A percentile compares a stretch with the other conserved stretches of the same genome.
Conservation (phyloP, 2,329 filamentous ascomycete species). For the Arthrinium puccinioides region DNA sequence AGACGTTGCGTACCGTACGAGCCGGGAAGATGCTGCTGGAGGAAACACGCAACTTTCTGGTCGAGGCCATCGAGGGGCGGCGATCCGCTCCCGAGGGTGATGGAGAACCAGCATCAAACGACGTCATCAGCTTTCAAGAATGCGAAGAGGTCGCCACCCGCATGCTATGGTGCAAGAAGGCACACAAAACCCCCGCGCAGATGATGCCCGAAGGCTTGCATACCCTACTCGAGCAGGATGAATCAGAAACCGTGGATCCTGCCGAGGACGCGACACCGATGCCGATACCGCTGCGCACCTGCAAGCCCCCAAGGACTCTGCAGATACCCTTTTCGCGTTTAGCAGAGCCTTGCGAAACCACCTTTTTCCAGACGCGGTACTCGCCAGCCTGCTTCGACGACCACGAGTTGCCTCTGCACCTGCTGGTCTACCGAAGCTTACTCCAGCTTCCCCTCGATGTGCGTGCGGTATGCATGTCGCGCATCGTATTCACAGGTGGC, state of each 20-base stretch:
- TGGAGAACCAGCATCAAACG: constrained; percentile 10
- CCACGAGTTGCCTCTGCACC: constrained; percentile 71
- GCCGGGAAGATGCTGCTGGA: constrained; percentile 66
- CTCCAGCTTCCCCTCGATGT: constrained; percentile 74
- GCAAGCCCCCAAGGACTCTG: constrained; percentile 44
- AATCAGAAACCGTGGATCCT: constrained; percentile 27
- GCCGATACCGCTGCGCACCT: constrained; percentile 39
- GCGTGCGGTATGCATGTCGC: constrained; percentile 77
- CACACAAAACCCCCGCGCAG: constrained; percentile 19
- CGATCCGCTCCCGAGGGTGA: constrained; percentile 18
- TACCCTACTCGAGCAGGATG: constrained; percentile 49
- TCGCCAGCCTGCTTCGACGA: constrained; percentile 64
- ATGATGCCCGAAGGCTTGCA: constrained; percentile 28
- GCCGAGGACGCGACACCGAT: constrained; percentile 28
- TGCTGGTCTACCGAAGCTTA: constrained; percentile 70
- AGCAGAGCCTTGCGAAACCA: constrained; percentile 65
- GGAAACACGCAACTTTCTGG: constrained; percentile 59
- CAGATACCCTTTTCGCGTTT: constrained; percentile 63
- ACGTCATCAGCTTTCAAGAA: constrained; percentile 61
- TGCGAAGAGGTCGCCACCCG: constrained; percentile 73
- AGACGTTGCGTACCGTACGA: constrained; percentile 61
- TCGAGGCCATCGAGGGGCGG: constrained; percentile 30
- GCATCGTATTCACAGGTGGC: constrained; percentile 80
- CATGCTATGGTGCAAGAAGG: constrained; percentile 67
- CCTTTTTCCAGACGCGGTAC: constrained; percentile 59